A percentile compares a stretch with the other conserved stretches of the same genome.
These are phyloP conservation scores for Dissoconium aciculare DNA, from an alignment of 2,329 filamentous ascomycete genomes.

Conservation along the genomic window DNA sequence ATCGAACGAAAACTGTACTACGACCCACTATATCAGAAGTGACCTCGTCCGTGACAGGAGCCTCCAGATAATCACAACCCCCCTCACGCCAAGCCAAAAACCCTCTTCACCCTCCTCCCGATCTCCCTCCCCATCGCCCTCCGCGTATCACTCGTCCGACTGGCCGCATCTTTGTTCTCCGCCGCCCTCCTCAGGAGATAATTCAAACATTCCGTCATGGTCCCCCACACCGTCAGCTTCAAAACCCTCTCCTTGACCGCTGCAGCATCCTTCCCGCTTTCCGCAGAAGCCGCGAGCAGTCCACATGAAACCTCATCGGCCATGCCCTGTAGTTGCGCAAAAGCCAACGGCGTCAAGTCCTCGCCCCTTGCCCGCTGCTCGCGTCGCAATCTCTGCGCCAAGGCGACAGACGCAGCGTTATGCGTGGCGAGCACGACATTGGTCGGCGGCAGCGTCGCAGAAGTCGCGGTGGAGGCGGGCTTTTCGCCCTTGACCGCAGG, in stretches of 20 bases:
- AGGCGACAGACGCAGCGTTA: conserved; percentile 55
- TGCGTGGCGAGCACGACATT: conserved; percentile 67
- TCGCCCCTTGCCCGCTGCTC: conserved; percentile 28
- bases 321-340: conserved; percentile 87
- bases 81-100: conserved; percentile 12
- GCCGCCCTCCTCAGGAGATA: conserved; percentile 47
- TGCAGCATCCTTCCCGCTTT: conserved; percentile 21
- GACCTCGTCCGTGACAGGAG: too few relatives aligned
- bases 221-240: conserved; percentile 44
- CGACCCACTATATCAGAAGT: conserved; percentile 1
- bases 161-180: conserved; percentile 47
- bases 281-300: conserved; percentile 33
- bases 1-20: not conserved
- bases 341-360: conserved; percentile 37
- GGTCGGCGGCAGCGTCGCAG: conserved; percentile 29
- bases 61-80: too few relatives aligned
- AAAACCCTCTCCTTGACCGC: conserved; percentile 32
- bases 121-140: conserved; percentile 38
- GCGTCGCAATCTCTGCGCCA: conserved; percentile 36
- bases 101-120: conserved; percentile 11
- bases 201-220: conserved; percentile 60
- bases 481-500: conserved; percentile 21
- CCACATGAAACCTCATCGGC: conserved; percentile 70
- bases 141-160: conserved; percentile 38
- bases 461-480: conserved; percentile 5